Percentiles rank a stretch among this genome's conserved stretches.
phyloP scores from a whole-genome alignment of 1,139 yeast genomes.

The Lodderomyces oxycetoniae region DNA sequence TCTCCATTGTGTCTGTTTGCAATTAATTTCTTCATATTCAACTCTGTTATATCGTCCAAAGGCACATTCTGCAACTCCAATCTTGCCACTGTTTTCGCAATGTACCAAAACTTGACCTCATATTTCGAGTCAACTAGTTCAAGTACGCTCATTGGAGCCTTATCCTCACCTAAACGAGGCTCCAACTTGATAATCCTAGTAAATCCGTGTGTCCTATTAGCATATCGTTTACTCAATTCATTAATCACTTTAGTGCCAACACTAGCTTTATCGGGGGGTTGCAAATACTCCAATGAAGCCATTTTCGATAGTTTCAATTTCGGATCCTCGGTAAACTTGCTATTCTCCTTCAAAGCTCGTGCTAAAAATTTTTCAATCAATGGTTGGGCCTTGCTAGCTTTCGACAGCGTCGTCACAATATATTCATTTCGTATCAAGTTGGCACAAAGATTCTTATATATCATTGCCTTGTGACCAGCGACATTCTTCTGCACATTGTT shows the following conservation, averaged over 20 bases:
- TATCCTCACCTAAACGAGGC: slow-evolving; percentile 79
- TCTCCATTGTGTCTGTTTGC: slow-evolving; percentile 47
- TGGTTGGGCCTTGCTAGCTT: slow-evolving; percentile 46
- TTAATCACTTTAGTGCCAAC: slow-evolving; percentile 56
- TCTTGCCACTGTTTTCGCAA: slow-evolving; percentile 79
- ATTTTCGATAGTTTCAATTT: slow-evolving; percentile 20
- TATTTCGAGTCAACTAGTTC: slow-evolving; percentile 77
- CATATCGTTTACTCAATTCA: slow-evolving; percentile 62
- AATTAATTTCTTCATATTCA: slow-evolving; percentile 52
- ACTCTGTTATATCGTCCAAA: slow-evolving; percentile 56
- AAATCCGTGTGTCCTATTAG: slow-evolving; percentile 68
- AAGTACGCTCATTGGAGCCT: slow-evolving; percentile 83
- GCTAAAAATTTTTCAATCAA: slow-evolving; percentile 39
- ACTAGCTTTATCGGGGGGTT: slow-evolving; percentile 37
- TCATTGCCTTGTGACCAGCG: slow-evolving; percentile 43
- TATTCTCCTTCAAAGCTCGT: slow-evolving; percentile 19
- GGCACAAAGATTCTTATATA: slow-evolving; percentile 45
- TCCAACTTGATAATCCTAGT: slow-evolving; percentile 82
- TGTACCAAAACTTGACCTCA: slow-evolving; percentile 72
- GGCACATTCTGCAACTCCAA: slow-evolving; percentile 61
- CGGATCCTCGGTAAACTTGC: slow-evolving; percentile 9
- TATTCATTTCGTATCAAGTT: slow-evolving; percentile 44
- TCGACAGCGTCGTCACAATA: slow-evolving; percentile 42
- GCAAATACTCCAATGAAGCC: slow-evolving; percentile 32
- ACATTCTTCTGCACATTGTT: slow-evolving; percentile 35